Evolutionary conservation across 208 protist genomes (phyloP).

Genomic region (Leishmania amazonensis): DNA sequence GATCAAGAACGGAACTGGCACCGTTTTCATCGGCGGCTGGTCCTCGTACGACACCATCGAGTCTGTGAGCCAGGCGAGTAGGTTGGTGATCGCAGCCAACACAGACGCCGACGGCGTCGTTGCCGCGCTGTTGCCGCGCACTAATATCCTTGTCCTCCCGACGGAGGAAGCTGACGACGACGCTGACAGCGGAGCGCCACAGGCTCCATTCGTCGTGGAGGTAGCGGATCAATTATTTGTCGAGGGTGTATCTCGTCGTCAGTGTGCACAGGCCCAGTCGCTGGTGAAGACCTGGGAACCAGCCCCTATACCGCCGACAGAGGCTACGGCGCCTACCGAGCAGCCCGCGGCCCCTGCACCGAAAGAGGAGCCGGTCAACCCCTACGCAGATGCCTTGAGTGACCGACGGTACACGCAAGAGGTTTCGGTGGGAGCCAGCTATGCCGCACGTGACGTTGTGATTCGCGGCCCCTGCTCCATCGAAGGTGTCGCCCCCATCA

Average conservation of each 20-base stretch:
- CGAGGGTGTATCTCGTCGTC: slow-evolving; percentile 42
- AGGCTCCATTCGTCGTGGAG: slow-evolving; percentile 30
- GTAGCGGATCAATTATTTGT: slow-evolving; percentile 60
- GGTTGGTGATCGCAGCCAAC: slow-evolving; percentile 45
- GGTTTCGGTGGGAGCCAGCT: slow-evolving; percentile 39
- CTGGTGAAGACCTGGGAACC: slow-evolving; percentile 14
- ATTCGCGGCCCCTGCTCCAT: slow-evolving; percentile 51
- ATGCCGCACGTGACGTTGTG: slow-evolving; percentile 49
- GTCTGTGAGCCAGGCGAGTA: slow-evolving; percentile 54
- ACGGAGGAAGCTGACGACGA: slow-evolving; percentile 5
- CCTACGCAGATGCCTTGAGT: slow-evolving; percentile 34
- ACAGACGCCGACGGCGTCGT: slow-evolving; percentile 58
- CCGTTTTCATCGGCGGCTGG: slow-evolving; percentile 84
- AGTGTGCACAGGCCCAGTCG: slow-evolving; percentile 22
- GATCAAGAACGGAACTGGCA: slow-evolving; percentile 53
- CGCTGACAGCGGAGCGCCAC: background rate
- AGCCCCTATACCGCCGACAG: background rate
- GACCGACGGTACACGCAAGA: slow-evolving; percentile 22
- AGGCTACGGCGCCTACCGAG: background rate
- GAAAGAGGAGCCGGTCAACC: slow-evolving; percentile 2
- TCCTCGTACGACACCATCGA: slow-evolving; percentile 60
- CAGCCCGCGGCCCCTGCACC: background rate
- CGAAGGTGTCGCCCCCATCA: slow-evolving; percentile 58
- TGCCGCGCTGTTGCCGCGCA: slow-evolving; percentile 46
- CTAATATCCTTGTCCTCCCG: slow-evolving; percentile 65